Evolutionary conservation across 2,329 filamentous ascomycete genomes (phyloP).

Genomic region (Botrytis tulipae): DNA sequence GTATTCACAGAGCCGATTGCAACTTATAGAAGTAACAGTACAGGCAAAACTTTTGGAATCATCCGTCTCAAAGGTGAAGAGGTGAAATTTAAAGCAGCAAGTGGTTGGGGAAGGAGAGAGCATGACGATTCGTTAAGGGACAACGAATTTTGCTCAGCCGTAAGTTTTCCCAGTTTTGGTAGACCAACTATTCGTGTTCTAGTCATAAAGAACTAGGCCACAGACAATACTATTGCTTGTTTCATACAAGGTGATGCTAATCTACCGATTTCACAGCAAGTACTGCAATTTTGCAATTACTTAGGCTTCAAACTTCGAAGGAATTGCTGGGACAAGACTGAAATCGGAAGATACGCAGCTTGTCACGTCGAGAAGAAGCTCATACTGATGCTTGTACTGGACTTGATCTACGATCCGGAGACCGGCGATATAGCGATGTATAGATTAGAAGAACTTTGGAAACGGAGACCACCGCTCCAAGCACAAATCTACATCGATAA

Average conservation of each 20-base stretch:
- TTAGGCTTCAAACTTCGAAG: constrained; percentile 6
- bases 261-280: neutral
- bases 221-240: neutral
- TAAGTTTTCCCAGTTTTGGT: neutral
- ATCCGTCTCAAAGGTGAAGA: neutral
- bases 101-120: neutral
- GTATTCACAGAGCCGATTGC: neutral
- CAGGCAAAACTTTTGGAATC: constrained; percentile 2
- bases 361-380: constrained; percentile 20
- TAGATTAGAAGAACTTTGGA: constrained; percentile 4
- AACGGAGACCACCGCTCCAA: neutral
- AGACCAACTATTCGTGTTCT: neutral
- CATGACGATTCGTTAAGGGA: neutral
- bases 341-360: constrained; percentile 11
- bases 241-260: neutral
- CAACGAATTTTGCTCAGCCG: constrained; percentile 12
- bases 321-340: constrained; percentile 8
- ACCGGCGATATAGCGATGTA: constrained; percentile 3
- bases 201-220: neutral
- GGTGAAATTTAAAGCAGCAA: neutral
- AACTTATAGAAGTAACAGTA: neutral
- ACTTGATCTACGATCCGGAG: constrained; percentile 1
- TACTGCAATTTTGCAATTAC: constrained; percentile 12
- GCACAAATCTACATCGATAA: neutral
- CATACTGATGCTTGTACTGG: neutral